Evolutionary conservation across 768 basidiomycete species (phyloP), one percentile per base, ranked within the genome.

Genomic region (Hortiboletus campestris): DNA sequence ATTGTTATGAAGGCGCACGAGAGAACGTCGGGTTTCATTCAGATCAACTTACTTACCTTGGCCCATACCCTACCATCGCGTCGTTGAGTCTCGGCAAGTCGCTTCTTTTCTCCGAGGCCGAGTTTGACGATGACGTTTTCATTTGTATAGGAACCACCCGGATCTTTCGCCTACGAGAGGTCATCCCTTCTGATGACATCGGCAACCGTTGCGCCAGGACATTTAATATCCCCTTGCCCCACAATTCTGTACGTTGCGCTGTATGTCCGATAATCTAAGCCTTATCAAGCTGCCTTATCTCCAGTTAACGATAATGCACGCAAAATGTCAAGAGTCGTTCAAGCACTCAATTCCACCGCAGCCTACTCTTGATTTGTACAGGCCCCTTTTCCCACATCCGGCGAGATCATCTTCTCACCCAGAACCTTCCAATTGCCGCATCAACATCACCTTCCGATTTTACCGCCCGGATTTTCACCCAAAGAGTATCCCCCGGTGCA

Each of bases 381-480:
- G 79, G 32, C 89, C 91, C 5, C 65, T 78, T 2, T 78, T 71
- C 58, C 81, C 84, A 34, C 70, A 72, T 50, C 63, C 63, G 13
- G 61, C 56, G 31, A 55, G 36, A 39, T 57, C 57, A 20, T 53
- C 43, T 10, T 60, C 57, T 16, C 63, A 59, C 44, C 62, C 62
- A 2, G 78, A 82, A 46, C 74, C 82, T 2, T 84, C 81, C 9
- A 90, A 83, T 58, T 84, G 79, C 60, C 82, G 89, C 25, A 91
- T 93, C 63, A 93, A 93, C 62, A 85, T 93, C 53, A 93, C 91
- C 1, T 93, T 93, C 67, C 80, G 91, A 16, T 93, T 93, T 66
- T 93, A 86, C 60, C 81, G 91, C 51, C 91, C 91, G 7, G 91
- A 93, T 71, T 93, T 88, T 67, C 75, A 76, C 22, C 81, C 91